A percentile compares a stretch with the other conserved stretches of the same genome.
Evolutionary conservation across 108 stramenopile species (phyloP).

Genomic region (Stephanodiscus triporus): DNA sequence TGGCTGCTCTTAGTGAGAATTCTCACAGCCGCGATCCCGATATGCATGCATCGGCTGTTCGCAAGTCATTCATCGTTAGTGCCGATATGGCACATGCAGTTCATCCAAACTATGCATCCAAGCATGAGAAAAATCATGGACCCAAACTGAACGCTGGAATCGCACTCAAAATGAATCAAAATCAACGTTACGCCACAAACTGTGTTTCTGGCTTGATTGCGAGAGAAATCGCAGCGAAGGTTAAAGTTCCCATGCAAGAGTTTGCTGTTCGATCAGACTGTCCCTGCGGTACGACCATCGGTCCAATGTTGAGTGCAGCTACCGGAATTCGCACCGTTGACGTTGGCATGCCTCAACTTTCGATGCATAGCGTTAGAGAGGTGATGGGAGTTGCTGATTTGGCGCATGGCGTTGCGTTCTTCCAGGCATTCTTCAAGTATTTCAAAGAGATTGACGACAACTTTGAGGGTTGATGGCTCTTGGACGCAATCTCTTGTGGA

Average conservation of each 20-base stretch:
- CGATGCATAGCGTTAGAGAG: conserved; percentile 90
- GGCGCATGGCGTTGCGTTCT: conserved; percentile 67
- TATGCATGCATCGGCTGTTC: conserved; percentile 57
- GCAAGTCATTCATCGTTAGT: conserved; percentile 77
- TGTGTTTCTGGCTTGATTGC: conserved; percentile 88
- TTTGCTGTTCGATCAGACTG: conserved; percentile 89
- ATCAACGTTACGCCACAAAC: conserved; percentile 92
- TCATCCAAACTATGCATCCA: conserved; percentile 91
- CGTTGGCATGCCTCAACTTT: conserved; percentile 94
- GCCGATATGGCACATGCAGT: conserved; percentile 95
- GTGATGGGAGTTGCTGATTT: conserved; percentile 88
- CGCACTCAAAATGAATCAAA: conserved; percentile 93
- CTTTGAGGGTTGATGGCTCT: conserved; percentile 47
- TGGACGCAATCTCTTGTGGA: neutral
- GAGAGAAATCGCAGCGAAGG: conserved; percentile 79
- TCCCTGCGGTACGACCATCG: conserved; percentile 93
- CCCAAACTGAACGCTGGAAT: conserved; percentile 91
- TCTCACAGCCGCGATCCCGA: conserved; percentile 50
- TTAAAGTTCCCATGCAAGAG: conserved; percentile 64
- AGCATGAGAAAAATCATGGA: conserved; percentile 88
- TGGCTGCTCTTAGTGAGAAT: conserved; percentile 67
- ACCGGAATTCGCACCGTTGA: conserved; percentile 93
- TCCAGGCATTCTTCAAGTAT: conserved; percentile 68
- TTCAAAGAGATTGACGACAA: conserved; percentile 76
- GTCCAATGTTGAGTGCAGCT: conserved; percentile 82